phyloP scores from a whole-genome alignment of 805 yeast genomes.

The Wickerhamiella parazyma region DNA sequence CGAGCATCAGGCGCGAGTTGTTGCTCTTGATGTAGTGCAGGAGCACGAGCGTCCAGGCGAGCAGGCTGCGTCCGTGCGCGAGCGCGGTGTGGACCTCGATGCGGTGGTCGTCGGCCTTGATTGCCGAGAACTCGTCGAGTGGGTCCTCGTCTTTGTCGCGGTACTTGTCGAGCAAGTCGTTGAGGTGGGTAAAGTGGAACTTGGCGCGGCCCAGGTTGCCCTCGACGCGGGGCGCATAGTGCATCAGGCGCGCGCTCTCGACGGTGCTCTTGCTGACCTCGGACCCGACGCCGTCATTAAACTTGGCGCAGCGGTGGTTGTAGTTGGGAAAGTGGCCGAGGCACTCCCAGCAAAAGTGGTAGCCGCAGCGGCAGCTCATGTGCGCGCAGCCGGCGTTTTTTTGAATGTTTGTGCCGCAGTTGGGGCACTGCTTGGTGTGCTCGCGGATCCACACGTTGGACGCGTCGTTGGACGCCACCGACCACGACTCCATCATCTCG shows the following conservation, averaged over 20 bases:
- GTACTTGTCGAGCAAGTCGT: neutral
- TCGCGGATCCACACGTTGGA: conserved; percentile 80
- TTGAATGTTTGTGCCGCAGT: conserved; percentile 67
- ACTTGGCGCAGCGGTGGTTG: neutral
- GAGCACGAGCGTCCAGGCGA: conserved; percentile 86
- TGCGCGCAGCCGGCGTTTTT: conserved; percentile 96
- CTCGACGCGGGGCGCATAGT: conserved; percentile 10
- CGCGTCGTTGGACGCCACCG: conserved; percentile 67
- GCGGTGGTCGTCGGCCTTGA: neutral
- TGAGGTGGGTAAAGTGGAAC: neutral
- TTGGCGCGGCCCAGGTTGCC: neutral
- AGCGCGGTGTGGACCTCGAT: conserved; percentile 35
- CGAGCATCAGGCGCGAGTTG: conserved; percentile 47
- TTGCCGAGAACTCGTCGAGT: neutral
- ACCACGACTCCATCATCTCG: conserved; percentile 52
- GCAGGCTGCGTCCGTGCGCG: conserved; percentile 53
- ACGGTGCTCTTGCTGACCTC: no score
- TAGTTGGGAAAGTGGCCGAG: conserved; percentile 47
- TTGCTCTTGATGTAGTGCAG: conserved; percentile 47
- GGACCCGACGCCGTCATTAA: no score
- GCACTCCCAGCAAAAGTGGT: conserved; percentile 93
- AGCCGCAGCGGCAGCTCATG: conserved; percentile 71
- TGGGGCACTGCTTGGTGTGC: conserved; percentile 77
- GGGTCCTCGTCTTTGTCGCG: neutral
- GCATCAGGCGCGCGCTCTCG: conserved; percentile 1